phyloP scores from a whole-genome alignment of 441 rosid genomes.

The Viola pubescens region DNA sequence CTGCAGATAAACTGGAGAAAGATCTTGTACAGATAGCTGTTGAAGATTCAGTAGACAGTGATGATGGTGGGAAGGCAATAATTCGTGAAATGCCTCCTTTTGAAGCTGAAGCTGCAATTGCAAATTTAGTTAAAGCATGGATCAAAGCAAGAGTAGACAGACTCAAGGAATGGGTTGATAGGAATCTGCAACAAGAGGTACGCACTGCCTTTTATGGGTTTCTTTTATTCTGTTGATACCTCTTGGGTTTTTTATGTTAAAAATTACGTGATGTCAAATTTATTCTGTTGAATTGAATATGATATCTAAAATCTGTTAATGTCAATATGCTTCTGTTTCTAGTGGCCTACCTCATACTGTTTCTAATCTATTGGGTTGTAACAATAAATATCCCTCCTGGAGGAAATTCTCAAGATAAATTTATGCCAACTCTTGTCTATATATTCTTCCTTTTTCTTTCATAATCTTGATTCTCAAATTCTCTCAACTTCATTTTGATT shows the following conservation, averaged over 20 bases:
- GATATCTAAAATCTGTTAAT: background rate
- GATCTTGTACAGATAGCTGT: constrained; percentile 99
- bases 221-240: constrained; percentile 7
- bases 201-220: background rate
- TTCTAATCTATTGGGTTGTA: background rate
- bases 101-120: constrained; percentile 85
- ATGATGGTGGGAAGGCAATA: constrained; percentile 96
- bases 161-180: constrained; percentile 81
- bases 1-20: constrained; percentile 94
- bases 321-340: background rate
- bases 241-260: background rate
- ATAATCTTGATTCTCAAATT: background rate
- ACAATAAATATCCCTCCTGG: background rate
- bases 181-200: constrained; percentile 92
- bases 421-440: too few relatives aligned
- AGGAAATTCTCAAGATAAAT: background rate
- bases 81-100: constrained; percentile 97
- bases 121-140: constrained; percentile 84
- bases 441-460: background rate
- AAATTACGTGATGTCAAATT: background rate
- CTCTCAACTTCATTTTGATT: background rate
- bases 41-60: constrained; percentile 95
- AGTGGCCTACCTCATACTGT: background rate
- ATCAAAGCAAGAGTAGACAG: constrained; percentile 69
- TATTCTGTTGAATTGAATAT: background rate